A percentile compares a stretch with the other conserved stretches of the same genome.
These are phyloP conservation scores for Andrographis paniculata DNA, from an alignment of 305 asterid species.

Conservation along the genomic window DNA sequence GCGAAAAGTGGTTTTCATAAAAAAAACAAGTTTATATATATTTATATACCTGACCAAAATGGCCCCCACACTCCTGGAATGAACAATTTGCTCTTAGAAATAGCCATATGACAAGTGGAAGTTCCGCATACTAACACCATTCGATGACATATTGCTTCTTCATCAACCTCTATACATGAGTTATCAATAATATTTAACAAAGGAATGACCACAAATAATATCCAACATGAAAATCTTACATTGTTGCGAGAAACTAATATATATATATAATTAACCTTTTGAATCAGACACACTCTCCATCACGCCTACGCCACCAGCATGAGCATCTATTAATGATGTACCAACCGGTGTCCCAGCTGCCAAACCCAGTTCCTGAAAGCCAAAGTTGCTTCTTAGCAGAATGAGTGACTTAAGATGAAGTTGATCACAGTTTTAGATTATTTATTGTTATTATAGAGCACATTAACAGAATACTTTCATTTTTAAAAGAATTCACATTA, in stretches of 20 bases:
- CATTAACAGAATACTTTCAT: constrained; percentile 16
- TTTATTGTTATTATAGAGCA: no score
- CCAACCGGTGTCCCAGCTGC: constrained; percentile 86
- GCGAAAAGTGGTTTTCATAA: no score
- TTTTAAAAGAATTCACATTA: constrained; percentile 12
- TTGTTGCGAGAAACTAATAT: constrained; percentile 11
- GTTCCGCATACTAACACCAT: constrained; percentile 99
- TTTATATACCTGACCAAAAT: constrained; percentile 84
- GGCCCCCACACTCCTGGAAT: constrained; percentile 99
- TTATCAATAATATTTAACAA: constrained; percentile 10
- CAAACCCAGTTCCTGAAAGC: constrained; percentile 82
- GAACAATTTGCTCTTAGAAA: constrained; percentile 71
- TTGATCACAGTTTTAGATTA: constrained; percentile 12
- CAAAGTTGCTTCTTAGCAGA: constrained; percentile 20
- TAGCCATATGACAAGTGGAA: constrained; percentile 96
- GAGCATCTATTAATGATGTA: constrained; percentile 92
- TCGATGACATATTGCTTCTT: constrained; percentile 71
- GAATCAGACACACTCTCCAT: constrained; percentile 71
- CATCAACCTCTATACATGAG: constrained; percentile 46
- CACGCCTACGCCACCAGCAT: constrained; percentile 98
- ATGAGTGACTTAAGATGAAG: no score
- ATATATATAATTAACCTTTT: constrained; percentile 38
- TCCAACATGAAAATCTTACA: constrained; percentile 6
- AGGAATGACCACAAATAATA: constrained; percentile 7
- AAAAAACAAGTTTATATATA: constrained; percentile 1